Conservation (phyloP, 2,329 filamentous ascomycete species). For the Xylaria sp. region DNA sequence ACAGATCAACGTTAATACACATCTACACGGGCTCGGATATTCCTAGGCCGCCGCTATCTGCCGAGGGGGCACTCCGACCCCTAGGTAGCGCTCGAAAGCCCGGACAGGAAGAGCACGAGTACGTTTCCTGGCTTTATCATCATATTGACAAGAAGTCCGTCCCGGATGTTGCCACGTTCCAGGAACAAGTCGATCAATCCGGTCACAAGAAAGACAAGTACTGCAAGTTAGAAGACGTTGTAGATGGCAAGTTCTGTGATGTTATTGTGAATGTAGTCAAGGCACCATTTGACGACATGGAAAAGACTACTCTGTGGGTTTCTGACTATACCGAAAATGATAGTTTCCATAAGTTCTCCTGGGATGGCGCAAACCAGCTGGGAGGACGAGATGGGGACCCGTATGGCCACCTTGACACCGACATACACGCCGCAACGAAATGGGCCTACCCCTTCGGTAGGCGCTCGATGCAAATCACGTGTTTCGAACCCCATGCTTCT, state of each 20-base stretch:
- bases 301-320: conserved; percentile 69
- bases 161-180: conserved; percentile 52
- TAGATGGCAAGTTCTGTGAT: conserved; percentile 65
- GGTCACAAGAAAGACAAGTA: conserved; percentile 61
- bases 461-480: conserved; percentile 71
- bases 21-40: conserved; percentile 51
- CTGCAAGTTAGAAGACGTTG: conserved; percentile 67
- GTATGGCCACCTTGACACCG: conserved; percentile 56
- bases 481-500: conserved; percentile 70
- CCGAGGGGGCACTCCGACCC: conserved; percentile 41
- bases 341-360: conserved; percentile 60
- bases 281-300: conserved; percentile 49
- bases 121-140: conserved; percentile 56
- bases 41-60: conserved; percentile 47
- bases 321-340: conserved; percentile 82
- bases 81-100: conserved; percentile 25
- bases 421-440: conserved; percentile 39
- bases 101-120: conserved; percentile 45
- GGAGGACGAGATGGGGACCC: conserved; percentile 56
- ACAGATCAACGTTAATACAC: conserved; percentile 49
- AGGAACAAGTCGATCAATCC: conserved; percentile 46
- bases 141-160: conserved; percentile 50
- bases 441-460: conserved; percentile 81
- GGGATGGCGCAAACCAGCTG: conserved; percentile 37
- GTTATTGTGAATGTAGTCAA: conserved; percentile 73